Evolutionary conservation across 352 stramenopile genomes (phyloP).

Genomic region (Blastocystis sp.): DNA sequence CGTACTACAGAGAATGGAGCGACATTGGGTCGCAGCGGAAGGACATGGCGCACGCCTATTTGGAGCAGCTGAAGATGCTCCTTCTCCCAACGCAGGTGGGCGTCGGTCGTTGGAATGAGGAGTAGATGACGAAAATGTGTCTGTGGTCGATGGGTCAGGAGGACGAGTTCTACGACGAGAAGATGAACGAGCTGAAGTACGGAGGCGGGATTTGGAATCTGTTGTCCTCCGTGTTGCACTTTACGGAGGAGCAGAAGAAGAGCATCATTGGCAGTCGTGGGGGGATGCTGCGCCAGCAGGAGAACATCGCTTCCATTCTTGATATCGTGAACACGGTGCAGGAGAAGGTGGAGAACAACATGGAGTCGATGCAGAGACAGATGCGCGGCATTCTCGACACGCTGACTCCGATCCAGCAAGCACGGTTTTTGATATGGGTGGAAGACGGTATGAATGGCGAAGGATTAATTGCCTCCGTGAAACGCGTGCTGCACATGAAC

Average conservation of each 20-base stretch:
- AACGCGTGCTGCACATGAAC: conserved; percentile 46
- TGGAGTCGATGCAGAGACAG: conserved; percentile 73
- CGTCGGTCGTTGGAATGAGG: neutral
- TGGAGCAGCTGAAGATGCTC: conserved; percentile 75
- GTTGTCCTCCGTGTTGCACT: conserved; percentile 74
- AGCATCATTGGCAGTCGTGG: conserved; percentile 74
- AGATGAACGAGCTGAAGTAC: conserved; percentile 75
- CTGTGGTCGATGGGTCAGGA: conserved; percentile 76
- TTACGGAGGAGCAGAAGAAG: conserved; percentile 75
- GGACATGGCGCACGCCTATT: conserved; percentile 63
- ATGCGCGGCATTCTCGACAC: conserved; percentile 75
- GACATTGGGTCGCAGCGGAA: conserved; percentile 67
- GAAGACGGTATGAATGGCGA: conserved; percentile 51
- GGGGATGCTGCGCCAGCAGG: conserved; percentile 55
- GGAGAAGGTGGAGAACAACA: conserved; percentile 35
- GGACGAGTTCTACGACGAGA: conserved; percentile 77
- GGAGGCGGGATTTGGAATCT: conserved; percentile 76
- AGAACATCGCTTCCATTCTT: conserved; percentile 75
- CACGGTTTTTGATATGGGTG: conserved; percentile 76
- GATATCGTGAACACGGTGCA: conserved; percentile 75
- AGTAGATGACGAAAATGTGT: conserved; percentile 76
- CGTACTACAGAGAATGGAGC: conserved; percentile 74
- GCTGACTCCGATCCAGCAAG: conserved; percentile 74
- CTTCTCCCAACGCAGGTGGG: conserved; percentile 74
- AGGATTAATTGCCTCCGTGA: conserved; percentile 9